phyloP scores from a whole-genome alignment of 768 basidiomycete genomes.

The Auricularia sp. region DNA sequence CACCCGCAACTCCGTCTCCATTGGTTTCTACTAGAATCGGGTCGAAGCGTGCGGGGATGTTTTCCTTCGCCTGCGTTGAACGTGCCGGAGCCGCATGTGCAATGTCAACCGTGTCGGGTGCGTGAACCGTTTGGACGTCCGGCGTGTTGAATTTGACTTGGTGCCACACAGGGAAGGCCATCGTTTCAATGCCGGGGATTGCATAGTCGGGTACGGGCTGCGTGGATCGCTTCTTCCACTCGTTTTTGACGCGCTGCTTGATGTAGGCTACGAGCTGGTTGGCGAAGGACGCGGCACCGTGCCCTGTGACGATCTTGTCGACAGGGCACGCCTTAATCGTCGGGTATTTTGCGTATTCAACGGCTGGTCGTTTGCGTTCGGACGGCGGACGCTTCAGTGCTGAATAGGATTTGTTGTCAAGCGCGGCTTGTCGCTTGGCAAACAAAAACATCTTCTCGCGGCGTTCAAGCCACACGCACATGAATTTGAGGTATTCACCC shows the following conservation, averaged over 20 bases:
- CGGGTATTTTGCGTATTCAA: background rate
- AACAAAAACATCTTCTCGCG: background rate
- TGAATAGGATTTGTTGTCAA: background rate
- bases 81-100: constrained; percentile 24
- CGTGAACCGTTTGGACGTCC: constrained; percentile 9
- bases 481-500: background rate
- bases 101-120: constrained; percentile 17
- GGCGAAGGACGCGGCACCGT: too few relatives aligned
- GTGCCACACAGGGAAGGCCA: constrained; percentile 24
- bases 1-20: constrained; percentile 2
- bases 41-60: constrained; percentile 26
- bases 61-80: constrained; percentile 7
- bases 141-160: constrained; percentile 19
- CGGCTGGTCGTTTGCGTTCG: background rate
- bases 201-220: too few relatives aligned
- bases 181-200: too few relatives aligned
- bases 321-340: background rate
- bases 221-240: too few relatives aligned
- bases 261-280: too few relatives aligned
- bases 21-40: constrained; percentile 20
- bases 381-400: background rate
- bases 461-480: background rate
- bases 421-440: background rate
- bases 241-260: too few relatives aligned
- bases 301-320: too few relatives aligned